Conservation (phyloP, 352 stramenopile genomes). For the Globisporangium orthogonon region DNA sequence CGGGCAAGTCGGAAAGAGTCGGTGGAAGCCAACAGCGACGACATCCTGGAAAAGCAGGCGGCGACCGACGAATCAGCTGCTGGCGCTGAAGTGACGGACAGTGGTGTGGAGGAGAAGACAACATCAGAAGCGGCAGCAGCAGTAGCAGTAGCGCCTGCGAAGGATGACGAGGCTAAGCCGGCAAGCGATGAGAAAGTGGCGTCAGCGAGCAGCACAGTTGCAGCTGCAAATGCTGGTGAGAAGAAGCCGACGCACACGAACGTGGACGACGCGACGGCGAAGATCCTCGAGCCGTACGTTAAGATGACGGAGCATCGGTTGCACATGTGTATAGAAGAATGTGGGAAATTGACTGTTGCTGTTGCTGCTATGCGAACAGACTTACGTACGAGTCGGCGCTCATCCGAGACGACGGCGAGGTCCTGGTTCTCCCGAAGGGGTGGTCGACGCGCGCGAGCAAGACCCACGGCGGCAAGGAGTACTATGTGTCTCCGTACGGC, state of each 20-base stretch:
- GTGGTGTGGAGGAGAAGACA: not conserved
- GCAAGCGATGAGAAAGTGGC: not conserved
- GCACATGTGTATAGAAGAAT: not conserved
- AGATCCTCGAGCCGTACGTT: slow-evolving; percentile 53
- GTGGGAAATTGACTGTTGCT: not conserved
- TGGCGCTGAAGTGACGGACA: not conserved
- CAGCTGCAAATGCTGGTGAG: not conserved
- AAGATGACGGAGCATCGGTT: too few relatives aligned
- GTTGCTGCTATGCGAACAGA: slow-evolving; percentile 7
- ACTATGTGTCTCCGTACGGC: slow-evolving; percentile 80
- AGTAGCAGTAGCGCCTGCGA: slow-evolving; percentile 1
- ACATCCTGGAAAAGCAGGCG: slow-evolving; percentile 11
- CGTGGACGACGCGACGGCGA: slow-evolving; percentile 47
- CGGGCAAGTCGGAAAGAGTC: not conserved
- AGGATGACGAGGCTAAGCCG: not conserved
- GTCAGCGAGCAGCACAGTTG: too few relatives aligned
- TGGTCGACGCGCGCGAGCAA: slow-evolving; percentile 78
- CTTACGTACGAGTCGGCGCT: slow-evolving; percentile 51
- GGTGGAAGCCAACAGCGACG: slow-evolving; percentile 8
- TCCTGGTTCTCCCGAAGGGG: slow-evolving; percentile 66
- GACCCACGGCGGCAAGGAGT: slow-evolving; percentile 80
- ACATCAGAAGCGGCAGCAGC: not conserved
- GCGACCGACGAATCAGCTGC: not conserved
- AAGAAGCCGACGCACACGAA: slow-evolving; percentile 37
- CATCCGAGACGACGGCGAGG: slow-evolving; percentile 65